phyloP scores from a whole-genome alignment of 1,139 yeast species.

The Saccharomyces hybrid region DNA sequence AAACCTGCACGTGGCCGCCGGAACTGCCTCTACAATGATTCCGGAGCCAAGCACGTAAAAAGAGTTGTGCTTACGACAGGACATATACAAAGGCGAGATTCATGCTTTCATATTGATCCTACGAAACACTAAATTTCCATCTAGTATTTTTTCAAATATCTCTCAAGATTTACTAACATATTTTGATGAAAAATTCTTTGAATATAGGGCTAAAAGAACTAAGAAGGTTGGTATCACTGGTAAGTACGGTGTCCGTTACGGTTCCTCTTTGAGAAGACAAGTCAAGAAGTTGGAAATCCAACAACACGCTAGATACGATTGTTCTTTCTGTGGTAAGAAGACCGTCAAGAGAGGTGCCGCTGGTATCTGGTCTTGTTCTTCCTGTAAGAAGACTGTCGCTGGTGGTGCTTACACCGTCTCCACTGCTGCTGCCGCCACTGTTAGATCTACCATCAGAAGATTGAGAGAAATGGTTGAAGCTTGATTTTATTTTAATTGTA shows the following conservation, averaged over 20 bases:
- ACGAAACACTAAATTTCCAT: background rate
- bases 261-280: constrained; percentile 99
- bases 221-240: constrained; percentile 99
- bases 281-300: constrained; percentile 98
- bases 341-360: constrained; percentile 96
- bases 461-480: constrained; percentile 99
- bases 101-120: too few species aligned
- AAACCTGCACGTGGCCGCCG: too few species aligned
- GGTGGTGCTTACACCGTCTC: constrained; percentile 99
- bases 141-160: too few species aligned
- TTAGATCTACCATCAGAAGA: constrained; percentile 99
- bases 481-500: constrained; percentile 38
- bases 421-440: constrained; percentile 99
- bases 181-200: too few species aligned
- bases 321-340: constrained; percentile 99
- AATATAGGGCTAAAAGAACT: constrained; percentile 92
- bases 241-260: constrained; percentile 99
- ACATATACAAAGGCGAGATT: too few species aligned
- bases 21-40: too few species aligned
- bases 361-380: constrained; percentile 97
- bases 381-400: constrained; percentile 95
- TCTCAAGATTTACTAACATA: constrained; percentile 7
- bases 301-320: constrained; percentile 98
- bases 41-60: too few species aligned
- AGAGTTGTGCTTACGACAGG: too few species aligned